A percentile compares a stretch with the other conserved stretches of the same genome.
Conservation (phyloP, 495 filamentous ascomycete genomes). For the Tirmania nivea region DNA sequence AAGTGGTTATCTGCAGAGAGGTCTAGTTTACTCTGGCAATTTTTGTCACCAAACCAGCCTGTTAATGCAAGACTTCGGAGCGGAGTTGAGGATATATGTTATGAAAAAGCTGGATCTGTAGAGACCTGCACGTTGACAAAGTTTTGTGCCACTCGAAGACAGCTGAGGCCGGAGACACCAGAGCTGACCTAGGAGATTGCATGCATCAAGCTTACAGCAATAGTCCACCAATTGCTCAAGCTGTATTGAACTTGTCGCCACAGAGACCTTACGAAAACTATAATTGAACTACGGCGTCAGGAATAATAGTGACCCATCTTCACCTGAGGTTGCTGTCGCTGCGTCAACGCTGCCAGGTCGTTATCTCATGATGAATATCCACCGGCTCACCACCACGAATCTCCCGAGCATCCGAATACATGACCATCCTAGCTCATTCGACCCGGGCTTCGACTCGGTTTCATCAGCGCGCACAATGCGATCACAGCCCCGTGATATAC, state of each 20-base stretch:
- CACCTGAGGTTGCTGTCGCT: too few species aligned
- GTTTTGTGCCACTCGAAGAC: too few species aligned
- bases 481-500: conserved; percentile 19
- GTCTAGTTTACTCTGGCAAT: too few species aligned
- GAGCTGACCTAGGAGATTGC: conserved; percentile 5
- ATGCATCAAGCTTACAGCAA: not conserved
- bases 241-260: not conserved
- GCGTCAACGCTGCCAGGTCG: too few species aligned
- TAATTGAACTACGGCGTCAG: too few species aligned
- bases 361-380: conserved; percentile 15
- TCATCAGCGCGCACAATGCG: conserved; percentile 10
- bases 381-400: conserved; percentile 15
- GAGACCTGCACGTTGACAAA: too few species aligned
- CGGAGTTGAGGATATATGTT: too few species aligned
- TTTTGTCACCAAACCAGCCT: too few species aligned
- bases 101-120: too few species aligned
- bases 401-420: conserved; percentile 18
- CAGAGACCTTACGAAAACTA: not conserved
- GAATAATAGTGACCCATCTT: too few species aligned
- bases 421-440: conserved; percentile 14
- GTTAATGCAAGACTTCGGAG: too few species aligned
- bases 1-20: too few species aligned
- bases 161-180: conserved; percentile 1
- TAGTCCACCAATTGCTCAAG: not conserved
- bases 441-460: conserved; percentile 10